These are phyloP conservation scores for Acer saccharum DNA, from an alignment of 345 rosid species.

Conservation along the genomic window DNA sequence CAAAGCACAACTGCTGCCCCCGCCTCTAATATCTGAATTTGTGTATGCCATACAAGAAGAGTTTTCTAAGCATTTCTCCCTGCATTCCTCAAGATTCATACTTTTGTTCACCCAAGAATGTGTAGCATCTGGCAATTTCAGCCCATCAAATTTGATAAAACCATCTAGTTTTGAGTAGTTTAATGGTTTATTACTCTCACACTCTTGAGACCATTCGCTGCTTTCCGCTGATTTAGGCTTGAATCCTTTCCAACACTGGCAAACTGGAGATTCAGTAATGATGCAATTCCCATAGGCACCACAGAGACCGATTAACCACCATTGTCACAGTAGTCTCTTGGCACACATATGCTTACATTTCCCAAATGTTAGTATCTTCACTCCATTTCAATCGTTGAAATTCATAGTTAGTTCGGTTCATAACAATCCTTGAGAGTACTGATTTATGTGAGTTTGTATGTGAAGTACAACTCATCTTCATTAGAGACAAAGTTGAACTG, in stretches of 20 bases:
- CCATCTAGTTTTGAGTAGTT: slow-evolving; percentile 34
- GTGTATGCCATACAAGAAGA: too few species aligned
- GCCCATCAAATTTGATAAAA: slow-evolving; percentile 23
- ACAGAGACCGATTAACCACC: slow-evolving; percentile 14
- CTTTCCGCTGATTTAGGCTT: neutral
- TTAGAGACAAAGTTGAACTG: slow-evolving; percentile 18
- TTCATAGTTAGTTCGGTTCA: slow-evolving; percentile 16
- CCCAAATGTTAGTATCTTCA: slow-evolving; percentile 9
- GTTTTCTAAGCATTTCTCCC: slow-evolving; percentile 29
- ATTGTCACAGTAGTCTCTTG: slow-evolving; percentile 14
- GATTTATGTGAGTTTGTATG: neutral
- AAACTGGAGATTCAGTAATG: neutral
- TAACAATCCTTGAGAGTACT: slow-evolving; percentile 10
- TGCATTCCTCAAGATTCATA: slow-evolving; percentile 33
- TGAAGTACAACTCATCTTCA: slow-evolving; percentile 19
- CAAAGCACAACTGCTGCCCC: slow-evolving; percentile 41
- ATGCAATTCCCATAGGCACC: slow-evolving; percentile 20
- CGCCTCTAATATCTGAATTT: slow-evolving; percentile 23
- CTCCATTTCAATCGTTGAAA: slow-evolving; percentile 12
- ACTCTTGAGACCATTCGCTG: slow-evolving; percentile 24
- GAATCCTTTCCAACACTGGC: slow-evolving; percentile 25
- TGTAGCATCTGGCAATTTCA: slow-evolving; percentile 40
- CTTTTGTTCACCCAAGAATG: slow-evolving; percentile 17
- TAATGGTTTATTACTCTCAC: slow-evolving; percentile 33
- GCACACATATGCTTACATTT: neutral